phyloP scores from a whole-genome alignment of 2,329 filamentous ascomycete genomes.

The Sporothrix dimorphospora region DNA sequence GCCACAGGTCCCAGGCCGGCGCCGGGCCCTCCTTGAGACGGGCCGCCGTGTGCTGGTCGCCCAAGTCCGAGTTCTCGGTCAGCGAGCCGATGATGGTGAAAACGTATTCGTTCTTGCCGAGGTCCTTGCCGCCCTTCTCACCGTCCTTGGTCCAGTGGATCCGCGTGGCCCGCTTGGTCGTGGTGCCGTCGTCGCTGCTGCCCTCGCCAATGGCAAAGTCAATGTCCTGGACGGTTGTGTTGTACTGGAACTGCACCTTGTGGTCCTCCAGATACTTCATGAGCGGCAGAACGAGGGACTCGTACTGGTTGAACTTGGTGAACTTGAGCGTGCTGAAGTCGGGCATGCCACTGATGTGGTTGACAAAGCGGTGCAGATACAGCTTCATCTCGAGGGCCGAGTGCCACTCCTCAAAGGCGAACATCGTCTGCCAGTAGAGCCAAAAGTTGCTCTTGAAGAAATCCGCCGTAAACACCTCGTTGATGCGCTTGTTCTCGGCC shows the following conservation, averaged over 20 bases:
- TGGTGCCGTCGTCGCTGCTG: constrained; percentile 22
- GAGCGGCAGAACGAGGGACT: constrained; percentile 42
- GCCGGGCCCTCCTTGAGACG: constrained; percentile 40
- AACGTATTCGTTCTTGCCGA: constrained; percentile 43
- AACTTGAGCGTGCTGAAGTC: constrained; percentile 41
- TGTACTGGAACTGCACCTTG: constrained; percentile 41
- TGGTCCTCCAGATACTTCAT: constrained; percentile 39
- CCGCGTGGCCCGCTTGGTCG: constrained; percentile 35
- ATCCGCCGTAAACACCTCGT: constrained; percentile 37
- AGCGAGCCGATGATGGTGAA: constrained; percentile 46
- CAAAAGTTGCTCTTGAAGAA: constrained; percentile 46
- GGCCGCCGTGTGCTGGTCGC: constrained; percentile 41
- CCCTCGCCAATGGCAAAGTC: constrained; percentile 33
- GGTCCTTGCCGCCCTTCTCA: constrained; percentile 33
- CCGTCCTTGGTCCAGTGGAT: constrained; percentile 37
- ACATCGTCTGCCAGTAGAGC: constrained; percentile 44
- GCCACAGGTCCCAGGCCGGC: constrained; percentile 48
- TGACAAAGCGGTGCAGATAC: constrained; percentile 42
- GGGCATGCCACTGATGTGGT: constrained; percentile 39
- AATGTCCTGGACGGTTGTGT: constrained; percentile 34
- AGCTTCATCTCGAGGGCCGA: constrained; percentile 43
- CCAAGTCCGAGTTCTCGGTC: constrained; percentile 43
- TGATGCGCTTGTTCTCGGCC: constrained; percentile 39
- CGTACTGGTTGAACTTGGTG: constrained; percentile 44
- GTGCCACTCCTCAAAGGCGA: constrained; percentile 45